Conservation (phyloP, 208 protist genomes). For the Trypanosomatidae sp. region DNA sequence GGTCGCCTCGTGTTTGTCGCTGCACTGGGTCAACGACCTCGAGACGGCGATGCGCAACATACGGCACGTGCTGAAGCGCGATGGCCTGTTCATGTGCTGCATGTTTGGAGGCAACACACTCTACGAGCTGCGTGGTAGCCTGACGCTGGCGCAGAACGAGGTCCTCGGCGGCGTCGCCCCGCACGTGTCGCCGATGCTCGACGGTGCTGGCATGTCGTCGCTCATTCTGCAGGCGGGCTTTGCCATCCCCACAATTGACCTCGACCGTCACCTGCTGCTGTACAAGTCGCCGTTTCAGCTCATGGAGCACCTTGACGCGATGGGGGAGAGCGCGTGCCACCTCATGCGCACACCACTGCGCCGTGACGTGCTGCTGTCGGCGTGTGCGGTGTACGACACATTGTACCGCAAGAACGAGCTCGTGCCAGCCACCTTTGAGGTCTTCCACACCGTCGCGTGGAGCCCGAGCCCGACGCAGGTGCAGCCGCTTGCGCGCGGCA, state of each 20-base stretch:
- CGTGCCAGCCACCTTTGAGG: conserved; percentile 83
- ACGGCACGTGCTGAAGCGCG: conserved; percentile 67
- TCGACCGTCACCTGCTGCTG: conserved; percentile 80
- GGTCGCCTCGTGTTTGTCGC: conserved; percentile 73
- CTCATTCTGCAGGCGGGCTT: conserved; percentile 84
- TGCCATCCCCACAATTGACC: conserved; percentile 81
- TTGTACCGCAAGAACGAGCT: conserved; percentile 82
- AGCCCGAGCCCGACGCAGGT: conserved; percentile 72
- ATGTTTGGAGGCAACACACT: conserved; percentile 90
- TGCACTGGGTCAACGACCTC: conserved; percentile 89
- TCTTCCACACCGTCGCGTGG: conserved; percentile 87
- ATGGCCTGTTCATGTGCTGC: conserved; percentile 71
- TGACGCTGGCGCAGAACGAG: conserved; percentile 82
- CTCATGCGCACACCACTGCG: conserved; percentile 43
- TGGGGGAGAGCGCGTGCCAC: conserved; percentile 83
- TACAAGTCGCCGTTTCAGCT: conserved; percentile 85
- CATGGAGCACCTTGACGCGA: conserved; percentile 79
- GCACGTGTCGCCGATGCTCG: conserved; percentile 87
- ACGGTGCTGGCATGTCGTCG: conserved; percentile 63
- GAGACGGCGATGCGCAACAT: conserved; percentile 74
- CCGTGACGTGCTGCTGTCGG: conserved; percentile 57
- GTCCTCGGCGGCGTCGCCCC: conserved; percentile 69
- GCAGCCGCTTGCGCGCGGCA: conserved; percentile 72
- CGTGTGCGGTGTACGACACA: conserved; percentile 65
- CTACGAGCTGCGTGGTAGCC: conserved; percentile 77